These are phyloP conservation scores for Henningerozyma blattae DNA, from an alignment of 805 yeast genomes.

Conservation along the genomic window DNA sequence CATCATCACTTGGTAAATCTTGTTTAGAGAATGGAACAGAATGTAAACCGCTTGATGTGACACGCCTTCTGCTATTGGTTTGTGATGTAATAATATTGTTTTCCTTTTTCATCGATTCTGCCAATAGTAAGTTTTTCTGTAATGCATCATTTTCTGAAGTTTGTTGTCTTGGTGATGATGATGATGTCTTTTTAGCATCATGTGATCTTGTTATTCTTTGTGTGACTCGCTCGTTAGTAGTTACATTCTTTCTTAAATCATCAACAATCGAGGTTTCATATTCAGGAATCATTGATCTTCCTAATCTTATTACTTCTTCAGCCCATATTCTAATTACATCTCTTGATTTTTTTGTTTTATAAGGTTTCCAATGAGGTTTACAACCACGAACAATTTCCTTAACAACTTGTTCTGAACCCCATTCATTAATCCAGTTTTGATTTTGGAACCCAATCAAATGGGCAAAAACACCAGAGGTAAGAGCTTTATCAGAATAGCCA, in stretches of 20 bases:
- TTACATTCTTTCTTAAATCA: neutral
- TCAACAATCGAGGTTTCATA: conserved; percentile 12
- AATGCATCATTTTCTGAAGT: neutral
- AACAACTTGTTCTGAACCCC: conserved; percentile 54
- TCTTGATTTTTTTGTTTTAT: conserved; percentile 35
- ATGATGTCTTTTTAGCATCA: conserved; percentile 4
- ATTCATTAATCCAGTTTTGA: conserved; percentile 44
- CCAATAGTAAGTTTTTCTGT: neutral
- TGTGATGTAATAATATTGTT: neutral
- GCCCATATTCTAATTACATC: conserved; percentile 50
- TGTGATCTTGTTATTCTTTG: conserved; percentile 19
- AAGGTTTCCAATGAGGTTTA: conserved; percentile 50
- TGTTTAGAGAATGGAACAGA: conserved; percentile 20
- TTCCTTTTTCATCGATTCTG: neutral
- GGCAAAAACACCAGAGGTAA: conserved; percentile 66
- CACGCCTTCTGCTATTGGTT: conserved; percentile 4
- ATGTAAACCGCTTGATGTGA: conserved; percentile 4
- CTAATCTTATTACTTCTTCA: conserved; percentile 48
- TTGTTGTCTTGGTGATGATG: neutral
- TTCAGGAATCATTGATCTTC: conserved; percentile 49
- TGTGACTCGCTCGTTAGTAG: conserved; percentile 1
- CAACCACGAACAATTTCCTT: conserved; percentile 60
- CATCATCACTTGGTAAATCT: conserved; percentile 22
- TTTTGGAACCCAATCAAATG: conserved; percentile 62
- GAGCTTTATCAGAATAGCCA: conserved; percentile 76